Percentiles rank a stretch among this genome's conserved stretches.
Conservation (phyloP, 345 rosid genomes). For the Eucalyptus paniculata region DNA sequence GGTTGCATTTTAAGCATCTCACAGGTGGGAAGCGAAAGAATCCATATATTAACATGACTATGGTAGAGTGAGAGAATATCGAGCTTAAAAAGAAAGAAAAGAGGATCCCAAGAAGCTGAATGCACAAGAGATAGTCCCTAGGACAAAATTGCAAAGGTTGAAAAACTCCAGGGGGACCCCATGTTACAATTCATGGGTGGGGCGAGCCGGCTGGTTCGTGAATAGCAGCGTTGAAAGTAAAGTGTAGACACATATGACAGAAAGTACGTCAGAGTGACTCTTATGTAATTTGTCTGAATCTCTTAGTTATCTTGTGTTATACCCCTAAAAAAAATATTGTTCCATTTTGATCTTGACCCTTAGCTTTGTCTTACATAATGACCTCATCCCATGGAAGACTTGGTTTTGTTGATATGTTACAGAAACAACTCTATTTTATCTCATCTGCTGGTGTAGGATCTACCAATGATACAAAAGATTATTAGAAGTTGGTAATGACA, state of each 20-base stretch:
- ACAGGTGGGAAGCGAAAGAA: not conserved
- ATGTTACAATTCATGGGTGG: not conserved
- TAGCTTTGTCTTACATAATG: not conserved
- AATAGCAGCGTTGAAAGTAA: not conserved
- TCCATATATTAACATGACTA: not conserved
- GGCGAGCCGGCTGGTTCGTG: not conserved
- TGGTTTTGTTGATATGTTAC: not conserved
- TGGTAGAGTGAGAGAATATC: not conserved
- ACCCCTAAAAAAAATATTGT: not conserved
- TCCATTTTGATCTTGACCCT: not conserved
- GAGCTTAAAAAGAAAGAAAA: not conserved
- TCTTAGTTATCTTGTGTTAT: not conserved
- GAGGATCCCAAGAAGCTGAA: not conserved
- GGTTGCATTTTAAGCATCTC: not conserved
- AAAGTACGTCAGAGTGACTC: not conserved
- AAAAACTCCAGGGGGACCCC: not conserved
- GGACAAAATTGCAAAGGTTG: not conserved
- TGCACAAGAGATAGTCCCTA: not conserved
- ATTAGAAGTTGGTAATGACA: not conserved
- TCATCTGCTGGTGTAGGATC: not conserved
- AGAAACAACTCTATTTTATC: not conserved
- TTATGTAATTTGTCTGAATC: not conserved
- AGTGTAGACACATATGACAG: not conserved
- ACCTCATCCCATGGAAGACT: not conserved
- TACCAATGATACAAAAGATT: not conserved